Evolutionary conservation across 306 rosid genomes (phyloP).

Genomic region (Cicer yamashitae): DNA sequence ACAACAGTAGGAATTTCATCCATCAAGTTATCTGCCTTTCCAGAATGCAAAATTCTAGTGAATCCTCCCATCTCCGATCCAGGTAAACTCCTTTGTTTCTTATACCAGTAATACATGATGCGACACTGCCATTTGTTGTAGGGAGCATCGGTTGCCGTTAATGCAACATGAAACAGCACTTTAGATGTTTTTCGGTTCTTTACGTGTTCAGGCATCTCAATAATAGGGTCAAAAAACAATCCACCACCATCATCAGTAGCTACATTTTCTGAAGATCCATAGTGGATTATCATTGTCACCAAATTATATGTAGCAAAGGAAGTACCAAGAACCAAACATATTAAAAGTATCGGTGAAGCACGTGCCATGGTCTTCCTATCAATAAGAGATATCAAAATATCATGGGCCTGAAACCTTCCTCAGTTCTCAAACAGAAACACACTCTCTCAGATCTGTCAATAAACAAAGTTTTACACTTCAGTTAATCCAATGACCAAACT

Average conservation of each 20-base stretch:
- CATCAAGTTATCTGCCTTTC: slow-evolving; percentile 90
- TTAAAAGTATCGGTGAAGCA: slow-evolving; percentile 68
- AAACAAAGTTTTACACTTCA: slow-evolving; percentile 37
- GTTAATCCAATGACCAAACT: slow-evolving; percentile 36
- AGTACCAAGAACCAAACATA: slow-evolving; percentile 75
- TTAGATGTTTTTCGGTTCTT: slow-evolving; percentile 59
- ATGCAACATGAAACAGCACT: slow-evolving; percentile 79
- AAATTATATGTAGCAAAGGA: slow-evolving; percentile 83
- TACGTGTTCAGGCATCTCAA: slow-evolving; percentile 73
- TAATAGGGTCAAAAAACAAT: slow-evolving; percentile 66
- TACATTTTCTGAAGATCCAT: slow-evolving; percentile 57
- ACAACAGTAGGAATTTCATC: slow-evolving; percentile 94
- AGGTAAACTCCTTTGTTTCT: slow-evolving; percentile 64
- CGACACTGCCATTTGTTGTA: slow-evolving; percentile 96
- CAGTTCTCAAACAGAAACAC: slow-evolving; percentile 40
- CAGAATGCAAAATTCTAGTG: slow-evolving; percentile 93
- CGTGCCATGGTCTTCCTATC: slow-evolving; percentile 71
- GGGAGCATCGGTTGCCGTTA: slow-evolving; percentile 90
- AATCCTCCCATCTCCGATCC: slow-evolving; percentile 97
- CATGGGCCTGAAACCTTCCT: slow-evolving; percentile 46
- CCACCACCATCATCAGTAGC: slow-evolving; percentile 39
- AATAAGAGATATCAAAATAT: slow-evolving; percentile 45
- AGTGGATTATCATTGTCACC: slow-evolving; percentile 64
- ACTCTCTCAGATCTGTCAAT: slow-evolving; percentile 42
- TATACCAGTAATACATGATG: slow-evolving; percentile 95